Evolutionary conservation across 768 basidiomycete species (phyloP).

Genomic region (Sarcomyxa edulis): DNA sequence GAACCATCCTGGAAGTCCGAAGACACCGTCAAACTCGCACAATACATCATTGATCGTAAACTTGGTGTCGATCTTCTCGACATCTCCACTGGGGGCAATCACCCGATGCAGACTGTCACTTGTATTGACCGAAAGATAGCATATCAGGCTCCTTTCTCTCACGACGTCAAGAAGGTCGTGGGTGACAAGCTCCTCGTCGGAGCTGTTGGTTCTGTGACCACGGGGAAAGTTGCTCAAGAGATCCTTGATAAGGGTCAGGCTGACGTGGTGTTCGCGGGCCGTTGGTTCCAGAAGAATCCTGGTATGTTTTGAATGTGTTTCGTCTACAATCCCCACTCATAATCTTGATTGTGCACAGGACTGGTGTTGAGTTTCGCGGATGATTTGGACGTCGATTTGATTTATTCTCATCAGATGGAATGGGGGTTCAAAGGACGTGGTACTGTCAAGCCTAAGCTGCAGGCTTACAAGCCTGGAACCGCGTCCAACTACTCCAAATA

Average conservation of each 20-base stretch:
- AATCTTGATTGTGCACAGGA: no score
- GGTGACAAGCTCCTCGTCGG: constrained; percentile 36
- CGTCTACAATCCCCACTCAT: no score
- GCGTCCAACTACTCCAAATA: no score
- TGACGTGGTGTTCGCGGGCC: constrained; percentile 51
- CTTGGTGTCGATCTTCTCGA: constrained; percentile 76
- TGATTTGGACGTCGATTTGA: constrained; percentile 43
- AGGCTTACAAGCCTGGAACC: no score
- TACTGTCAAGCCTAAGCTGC: no score
- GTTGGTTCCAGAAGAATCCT: constrained; percentile 59
- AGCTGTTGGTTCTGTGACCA: constrained; percentile 48
- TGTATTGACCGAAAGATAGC: constrained; percentile 39
- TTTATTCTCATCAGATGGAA: constrained; percentile 46
- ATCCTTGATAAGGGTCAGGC: constrained; percentile 53
- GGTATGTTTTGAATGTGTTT: no score
- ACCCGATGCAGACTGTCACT: constrained; percentile 31
- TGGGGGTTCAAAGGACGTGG: constrained; percentile 44
- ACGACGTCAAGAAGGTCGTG: constrained; percentile 42
- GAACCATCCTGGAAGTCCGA: constrained; percentile 60
- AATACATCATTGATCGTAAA: constrained; percentile 60
- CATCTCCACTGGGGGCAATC: constrained; percentile 61
- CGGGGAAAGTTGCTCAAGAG: constrained; percentile 49
- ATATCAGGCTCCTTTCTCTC: constrained; percentile 54
- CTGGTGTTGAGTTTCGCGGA: constrained; percentile 48
- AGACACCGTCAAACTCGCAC: constrained; percentile 60